These are phyloP conservation scores for Helianthus annuus DNA, from an alignment of 129 eudicot genomes.

Conservation along the genomic window HanXRQr2.0-SUNRISE NC_035445.2:101510405-101510904, in stretches of 20 bases:
- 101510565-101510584: slow-evolving; percentile 35
- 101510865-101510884: slow-evolving; percentile 9
- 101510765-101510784: slow-evolving; percentile 28
- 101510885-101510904: background rate
- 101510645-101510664: slow-evolving; percentile 28
- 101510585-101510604: slow-evolving; percentile 41
- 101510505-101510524: slow-evolving; percentile 25
- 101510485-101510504: slow-evolving; percentile 43
- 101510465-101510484: slow-evolving; percentile 36
- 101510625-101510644: slow-evolving; percentile 46
- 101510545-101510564: background rate
- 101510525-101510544: slow-evolving; percentile 26
- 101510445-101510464: slow-evolving; percentile 35
- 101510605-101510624: slow-evolving; percentile 29
- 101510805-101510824: slow-evolving; percentile 30
- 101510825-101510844: background rate
- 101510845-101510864: slow-evolving; percentile 17
- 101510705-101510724: slow-evolving; percentile 33
- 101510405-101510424: slow-evolving; percentile 45
- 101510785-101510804: slow-evolving; percentile 28
- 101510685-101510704: slow-evolving; percentile 29
- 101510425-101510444: slow-evolving; percentile 44
- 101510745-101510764: slow-evolving; percentile 34
- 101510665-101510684: slow-evolving; percentile 34
- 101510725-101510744: slow-evolving; percentile 25